phyloP scores from a whole-genome alignment of 768 basidiomycete genomes.

The Pholiota conissans region DNA sequence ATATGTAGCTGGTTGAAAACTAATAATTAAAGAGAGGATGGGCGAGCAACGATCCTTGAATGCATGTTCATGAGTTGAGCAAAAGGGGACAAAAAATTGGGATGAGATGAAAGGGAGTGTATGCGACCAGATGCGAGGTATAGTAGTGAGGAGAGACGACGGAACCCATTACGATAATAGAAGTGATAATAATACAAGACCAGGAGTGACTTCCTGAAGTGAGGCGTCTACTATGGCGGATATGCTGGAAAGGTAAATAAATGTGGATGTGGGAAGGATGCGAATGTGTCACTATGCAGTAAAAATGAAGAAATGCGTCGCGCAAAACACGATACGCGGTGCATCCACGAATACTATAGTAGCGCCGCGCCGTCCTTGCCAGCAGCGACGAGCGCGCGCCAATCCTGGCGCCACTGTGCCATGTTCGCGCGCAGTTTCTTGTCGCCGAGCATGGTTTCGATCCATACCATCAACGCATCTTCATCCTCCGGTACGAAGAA shows the following conservation, averaged over 20 bases:
- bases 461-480: constrained; percentile 79
- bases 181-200: not conserved
- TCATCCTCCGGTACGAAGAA: constrained; percentile 95
- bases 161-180: not conserved
- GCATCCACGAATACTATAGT: constrained; percentile 43
- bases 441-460: constrained; percentile 56
- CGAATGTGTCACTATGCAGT: not conserved
- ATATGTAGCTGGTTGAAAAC: not conserved
- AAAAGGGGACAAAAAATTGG: not conserved
- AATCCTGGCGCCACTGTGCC: constrained; percentile 75
- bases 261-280: not conserved
- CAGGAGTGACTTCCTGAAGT: not conserved
- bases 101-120: not conserved
- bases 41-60: not conserved
- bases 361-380: constrained; percentile 65
- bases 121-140: not conserved
- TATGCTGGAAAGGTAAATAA: not conserved
- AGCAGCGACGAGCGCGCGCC: constrained; percentile 65
- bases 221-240: not conserved
- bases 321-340: too few relatives aligned
- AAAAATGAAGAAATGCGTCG: too few relatives aligned
- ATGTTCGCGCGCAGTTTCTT: constrained; percentile 74
- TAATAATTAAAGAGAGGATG: not conserved
- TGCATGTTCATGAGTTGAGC: not conserved
- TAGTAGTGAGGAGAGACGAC: not conserved